Evolutionary conservation across 495 filamentous ascomycete species (phyloP).

Genomic region (Barbatosphaeria neglecta): DNA sequence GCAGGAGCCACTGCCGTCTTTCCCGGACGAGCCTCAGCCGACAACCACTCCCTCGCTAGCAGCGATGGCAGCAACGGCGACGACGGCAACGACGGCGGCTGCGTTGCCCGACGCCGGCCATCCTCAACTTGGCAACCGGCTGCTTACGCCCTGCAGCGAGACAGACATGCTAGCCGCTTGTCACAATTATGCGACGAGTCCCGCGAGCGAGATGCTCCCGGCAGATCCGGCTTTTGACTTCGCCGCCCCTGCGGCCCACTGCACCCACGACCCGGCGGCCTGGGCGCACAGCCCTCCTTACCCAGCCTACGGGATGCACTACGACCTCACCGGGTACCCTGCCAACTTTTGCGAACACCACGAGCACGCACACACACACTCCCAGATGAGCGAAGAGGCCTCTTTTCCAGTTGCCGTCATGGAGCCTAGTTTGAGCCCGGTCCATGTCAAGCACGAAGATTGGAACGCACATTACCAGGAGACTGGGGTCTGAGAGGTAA

Average conservation of each 20-base stretch:
- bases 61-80: neutral
- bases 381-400: slow-evolving; percentile 11
- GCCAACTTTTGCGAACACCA: slow-evolving; percentile 11
- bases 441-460: slow-evolving; percentile 24
- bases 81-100: slow-evolving; percentile 2
- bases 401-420: slow-evolving; percentile 10
- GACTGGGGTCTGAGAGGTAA: neutral
- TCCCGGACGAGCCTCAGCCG: neutral
- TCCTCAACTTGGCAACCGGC: slow-evolving; percentile 15
- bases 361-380: slow-evolving; percentile 15
- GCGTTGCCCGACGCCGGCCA: slow-evolving; percentile 4
- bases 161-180: slow-evolving; percentile 19
- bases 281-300: slow-evolving; percentile 11
- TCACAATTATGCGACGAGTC: slow-evolving; percentile 13
- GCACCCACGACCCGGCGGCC: slow-evolving; percentile 11
- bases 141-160: slow-evolving; percentile 36
- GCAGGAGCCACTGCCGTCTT: slow-evolving; percentile 11
- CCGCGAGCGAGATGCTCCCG: slow-evolving; percentile 15
- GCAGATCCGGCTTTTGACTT: slow-evolving; percentile 14
- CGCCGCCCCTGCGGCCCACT: slow-evolving; percentile 10
- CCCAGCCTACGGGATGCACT: slow-evolving; percentile 8
- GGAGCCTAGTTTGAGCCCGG: slow-evolving; percentile 13
- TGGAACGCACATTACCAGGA: slow-evolving; percentile 12
- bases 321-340: slow-evolving; percentile 12
- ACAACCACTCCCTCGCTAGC: slow-evolving; percentile 1